Evolutionary conservation across 2,329 filamentous ascomycete genomes (phyloP), one percentile per base, ranked within the genome.

Genomic region (Verticillium alfalfae): DNA sequence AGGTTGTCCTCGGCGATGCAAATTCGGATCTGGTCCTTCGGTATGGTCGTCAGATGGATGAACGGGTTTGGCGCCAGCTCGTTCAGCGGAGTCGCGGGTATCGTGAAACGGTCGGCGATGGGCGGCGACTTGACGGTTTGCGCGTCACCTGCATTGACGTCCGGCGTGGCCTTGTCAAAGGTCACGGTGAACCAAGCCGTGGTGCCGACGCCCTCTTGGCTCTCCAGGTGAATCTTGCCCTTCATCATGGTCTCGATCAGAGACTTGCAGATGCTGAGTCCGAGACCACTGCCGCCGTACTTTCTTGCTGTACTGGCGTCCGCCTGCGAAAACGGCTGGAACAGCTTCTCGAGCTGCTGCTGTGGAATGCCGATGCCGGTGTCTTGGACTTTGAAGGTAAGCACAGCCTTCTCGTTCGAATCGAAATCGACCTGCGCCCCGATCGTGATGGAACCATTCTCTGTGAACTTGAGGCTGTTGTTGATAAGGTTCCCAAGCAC

Each of bases 1-100:
- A 89, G 86, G 67, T 97, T 97, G 77, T 98, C 94, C 71, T 98
- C 94, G 0, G 94, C 94, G 62, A 98, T 94, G 74, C 93, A 97
- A 36, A 98, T 88, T 37, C 92, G 88, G 36, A 98, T 81, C 61
- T 96, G 82, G 55, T 93, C 86, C 62, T 91, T 88, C 9, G 90
- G 87, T 7, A 97, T 84, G 62, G 83, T 82, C 18, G 88, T 88
- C 5, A 97, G 82, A 70, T 93, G 88, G 26, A 88, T 76, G 62
- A 84, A 82, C 3, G 81, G 78, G 59, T 79, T 77, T 22, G 70
- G 70, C 15, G 72, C 78, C 66, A 68, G 64, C 3, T 74, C 67
- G 41, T 68, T 61, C 16, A 55, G 67, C 66, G 60, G 67, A 64
- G 34, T 36, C 34, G 12, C 9, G 2, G 41, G 57, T 60, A 39